Evolutionary conservation across 2,329 filamentous ascomycete species (phyloP).

Genomic region (Pseudogymnoascus sp.): DNA sequence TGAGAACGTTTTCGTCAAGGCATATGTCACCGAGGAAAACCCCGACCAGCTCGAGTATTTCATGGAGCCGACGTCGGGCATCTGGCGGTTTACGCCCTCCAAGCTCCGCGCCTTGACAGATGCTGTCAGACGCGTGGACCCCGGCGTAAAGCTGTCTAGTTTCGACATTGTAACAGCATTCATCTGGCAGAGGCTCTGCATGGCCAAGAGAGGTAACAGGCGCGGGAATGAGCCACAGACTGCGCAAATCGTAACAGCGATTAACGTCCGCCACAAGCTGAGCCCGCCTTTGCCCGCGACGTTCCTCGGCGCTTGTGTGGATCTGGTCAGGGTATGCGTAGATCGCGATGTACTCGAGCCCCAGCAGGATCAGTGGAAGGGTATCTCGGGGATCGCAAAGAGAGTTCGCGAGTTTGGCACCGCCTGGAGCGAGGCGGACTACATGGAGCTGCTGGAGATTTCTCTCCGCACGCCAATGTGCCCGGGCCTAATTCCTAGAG

Average conservation of each 20-base stretch:
- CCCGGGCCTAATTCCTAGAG: not conserved
- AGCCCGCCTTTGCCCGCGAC: not conserved
- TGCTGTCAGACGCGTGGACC: not conserved
- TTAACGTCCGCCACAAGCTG: not conserved
- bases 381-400: not conserved
- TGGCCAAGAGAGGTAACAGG: not conserved
- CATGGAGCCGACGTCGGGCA: not conserved
- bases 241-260: not conserved
- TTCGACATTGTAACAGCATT: not conserved
- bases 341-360: not conserved
- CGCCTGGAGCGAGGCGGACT: not conserved
- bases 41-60: not conserved
- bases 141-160: not conserved
- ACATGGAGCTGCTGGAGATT: not conserved
- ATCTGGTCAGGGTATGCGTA: not conserved
- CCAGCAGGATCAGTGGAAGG: not conserved
- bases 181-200: not conserved
- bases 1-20: not conserved
- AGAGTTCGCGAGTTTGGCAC: not conserved
- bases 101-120: not conserved
- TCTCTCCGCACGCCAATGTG: not conserved
- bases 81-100: constrained; percentile 1
- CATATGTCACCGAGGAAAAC: not conserved
- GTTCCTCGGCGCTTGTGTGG: constrained; percentile 2
- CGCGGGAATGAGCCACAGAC: not conserved